Base-by-base conservation (phyloP, 2,329 filamentous ascomycete genomes). In the Fusarium sp. region DNA sequence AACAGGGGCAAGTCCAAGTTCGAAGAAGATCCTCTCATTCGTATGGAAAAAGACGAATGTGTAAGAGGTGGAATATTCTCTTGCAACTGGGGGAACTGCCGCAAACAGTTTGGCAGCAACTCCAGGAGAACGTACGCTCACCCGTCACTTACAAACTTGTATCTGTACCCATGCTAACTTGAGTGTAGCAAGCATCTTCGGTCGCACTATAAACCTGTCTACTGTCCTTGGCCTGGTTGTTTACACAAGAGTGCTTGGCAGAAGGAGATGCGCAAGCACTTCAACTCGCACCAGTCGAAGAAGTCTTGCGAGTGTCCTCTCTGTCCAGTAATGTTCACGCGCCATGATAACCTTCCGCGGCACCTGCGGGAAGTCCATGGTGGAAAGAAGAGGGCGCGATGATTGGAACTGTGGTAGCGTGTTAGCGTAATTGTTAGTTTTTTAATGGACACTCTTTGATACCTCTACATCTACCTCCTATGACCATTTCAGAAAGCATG, bases 141-240 rank as follows among this genome's bases (percentile, higher is more conserved):
- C 31, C 10, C 4, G 11, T 6, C 31, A 33, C 31, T 33, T 33
- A 33, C 31, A 33, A 11, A 11, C 10, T 12, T 12, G 31, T 33
- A n/a, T 12, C 6, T 3, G 7, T 12, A 16, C 8, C 33, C 12
- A 17, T 57, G 9, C 49, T 76, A 44, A 76, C 40, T 7, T 7
- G 1, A 31, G 14, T 8, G 7, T 9, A 77, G 75, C 3, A 77
- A 73, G n/a, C 75, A 77, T 61, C 67, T 77, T 60, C 66, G 75
- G 20, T 66, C 42, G 17, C 75, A 77, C 40, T 38, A 22, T 6
- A 71, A 64, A 31, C 75, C 75, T 44, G 73, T 77, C 29, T 27
- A 46, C n/a, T 77, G 75, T 62, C 61, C 64, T 9, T 66, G 57
- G 56, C 24, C 51, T 6, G 49, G 59, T 1, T 76, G 74, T 27